These are phyloP conservation scores for Epichloe sibirici DNA, from an alignment of 2,329 filamentous ascomycete species.

Conservation along the genomic window DNA sequence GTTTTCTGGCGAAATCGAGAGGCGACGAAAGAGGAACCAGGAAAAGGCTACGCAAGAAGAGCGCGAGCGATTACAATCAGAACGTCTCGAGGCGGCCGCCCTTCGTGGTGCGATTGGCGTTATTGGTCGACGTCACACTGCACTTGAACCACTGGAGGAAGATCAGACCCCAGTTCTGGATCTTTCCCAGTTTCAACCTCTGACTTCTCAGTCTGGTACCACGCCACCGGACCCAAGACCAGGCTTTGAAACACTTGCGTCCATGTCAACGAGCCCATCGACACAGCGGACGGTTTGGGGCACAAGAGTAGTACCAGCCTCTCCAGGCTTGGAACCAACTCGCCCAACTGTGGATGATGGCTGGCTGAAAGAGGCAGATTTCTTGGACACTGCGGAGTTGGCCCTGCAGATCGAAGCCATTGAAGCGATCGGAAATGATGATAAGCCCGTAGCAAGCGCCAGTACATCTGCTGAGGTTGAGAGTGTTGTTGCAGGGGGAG, in stretches of 20 bases:
- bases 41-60: conserved; percentile 83
- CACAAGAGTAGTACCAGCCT: conserved; percentile 55
- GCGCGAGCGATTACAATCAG: conserved; percentile 69
- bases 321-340: conserved; percentile 38
- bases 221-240: conserved; percentile 44
- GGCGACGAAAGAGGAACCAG: conserved; percentile 60
- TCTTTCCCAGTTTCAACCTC: conserved; percentile 52
- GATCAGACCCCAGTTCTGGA: conserved; percentile 30
- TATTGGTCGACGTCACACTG: conserved; percentile 19
- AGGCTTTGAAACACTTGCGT: conserved; percentile 57
- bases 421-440: conserved; percentile 24
- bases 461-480: conserved; percentile 7
- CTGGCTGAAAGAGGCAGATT: conserved; percentile 72
- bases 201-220: conserved; percentile 37
- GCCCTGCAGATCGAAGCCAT: conserved; percentile 46
- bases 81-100: conserved; percentile 63
- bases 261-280: conserved; percentile 70
- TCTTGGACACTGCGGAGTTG: conserved; percentile 51
- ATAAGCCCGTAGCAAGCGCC: conserved; percentile 7
- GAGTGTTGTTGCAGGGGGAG: conserved; percentile 16
- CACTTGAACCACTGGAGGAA: conserved; percentile 26
- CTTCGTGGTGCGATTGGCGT: conserved; percentile 39
- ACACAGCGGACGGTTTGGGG: conserved; percentile 81
- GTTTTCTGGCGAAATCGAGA: conserved; percentile 67
- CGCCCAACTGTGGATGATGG: conserved; percentile 51